These are phyloP conservation scores for Dianthus caryophyllus DNA, from an alignment of 148 eudicot genomes.

Conservation along the genomic window DNA sequence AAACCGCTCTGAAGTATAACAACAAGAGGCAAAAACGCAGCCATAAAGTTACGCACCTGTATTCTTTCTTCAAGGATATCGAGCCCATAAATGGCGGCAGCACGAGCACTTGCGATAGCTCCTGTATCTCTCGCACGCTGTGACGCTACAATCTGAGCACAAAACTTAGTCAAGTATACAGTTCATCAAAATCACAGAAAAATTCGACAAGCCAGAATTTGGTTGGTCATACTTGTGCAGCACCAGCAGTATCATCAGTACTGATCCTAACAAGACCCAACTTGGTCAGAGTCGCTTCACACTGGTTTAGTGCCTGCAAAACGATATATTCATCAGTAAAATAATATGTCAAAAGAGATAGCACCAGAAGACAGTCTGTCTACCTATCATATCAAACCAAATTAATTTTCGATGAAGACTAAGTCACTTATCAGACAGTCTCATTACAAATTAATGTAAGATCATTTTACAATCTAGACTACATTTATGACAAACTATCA, in stretches of 20 bases:
- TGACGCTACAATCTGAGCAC: conserved; percentile 60
- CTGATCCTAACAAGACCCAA: conserved; percentile 61
- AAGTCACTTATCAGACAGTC: too few relatives aligned
- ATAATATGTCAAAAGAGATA: neutral
- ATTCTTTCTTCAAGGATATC: conserved; percentile 69
- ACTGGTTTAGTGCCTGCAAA: conserved; percentile 87
- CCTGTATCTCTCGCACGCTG: conserved; percentile 71
- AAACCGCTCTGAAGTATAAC: neutral
- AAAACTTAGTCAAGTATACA: conserved; percentile 9
- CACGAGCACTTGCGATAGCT: conserved; percentile 91
- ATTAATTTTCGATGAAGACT: neutral
- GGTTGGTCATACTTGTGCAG: conserved; percentile 66
- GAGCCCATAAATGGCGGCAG: conserved; percentile 92
- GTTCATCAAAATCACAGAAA: neutral
- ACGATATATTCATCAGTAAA: neutral
- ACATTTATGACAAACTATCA: too few relatives aligned
- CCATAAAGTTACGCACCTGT: conserved; percentile 44
- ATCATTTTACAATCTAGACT: too few relatives aligned
- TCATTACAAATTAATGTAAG: too few relatives aligned
- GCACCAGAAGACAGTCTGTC: neutral
- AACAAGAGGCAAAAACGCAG: neutral
- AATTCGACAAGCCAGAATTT: neutral
- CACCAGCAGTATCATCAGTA: conserved; percentile 83
- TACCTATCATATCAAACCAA: neutral
- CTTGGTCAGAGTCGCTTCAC: conserved; percentile 54